Percentiles rank a stretch among this genome's conserved stretches.
These are phyloP conservation scores for cucumber (Cucumis sativus) DNA, from an alignment of 306 rosid species.

Conservation along the genomic window Cucumber_9930_V3 NC_026660.2:751001-751500, in stretches of 20 bases:
- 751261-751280: conserved; percentile 14
- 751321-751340: conserved; percentile 78
- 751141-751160: no score
- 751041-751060: neutral
- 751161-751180: no score
- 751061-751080: neutral
- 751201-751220: neutral
- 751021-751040: neutral
- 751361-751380: conserved; percentile 69
- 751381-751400: conserved; percentile 97
- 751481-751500: conserved; percentile 29
- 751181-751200: neutral
- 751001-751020: neutral
- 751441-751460: neutral
- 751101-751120: no score
- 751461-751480: neutral
- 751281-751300: conserved; percentile 74
- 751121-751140: no score
- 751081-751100: neutral
- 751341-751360: conserved; percentile 68
- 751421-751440: neutral
- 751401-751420: neutral
- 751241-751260: neutral
- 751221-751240: neutral
- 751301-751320: conserved; percentile 77